phyloP scores from a whole-genome alignment of 2,329 filamentous ascomycete genomes.

The Alternaria gaisen region DNA sequence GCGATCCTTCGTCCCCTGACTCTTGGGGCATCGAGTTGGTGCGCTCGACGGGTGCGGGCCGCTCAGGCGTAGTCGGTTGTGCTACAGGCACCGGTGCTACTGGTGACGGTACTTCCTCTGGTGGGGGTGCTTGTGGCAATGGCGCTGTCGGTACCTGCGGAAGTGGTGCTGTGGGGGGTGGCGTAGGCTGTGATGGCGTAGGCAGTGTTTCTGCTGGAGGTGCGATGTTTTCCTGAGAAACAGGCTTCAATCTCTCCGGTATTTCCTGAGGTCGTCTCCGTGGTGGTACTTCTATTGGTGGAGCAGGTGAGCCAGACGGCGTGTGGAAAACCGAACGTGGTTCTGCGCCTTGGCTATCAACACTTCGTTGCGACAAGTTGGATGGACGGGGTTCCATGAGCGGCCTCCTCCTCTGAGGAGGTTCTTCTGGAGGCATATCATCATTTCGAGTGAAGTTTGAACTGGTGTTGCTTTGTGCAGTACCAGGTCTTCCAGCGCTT shows the following conservation, averaged over 20 bases:
- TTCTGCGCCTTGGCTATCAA: slow-evolving; percentile 34
- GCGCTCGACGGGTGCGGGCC: slow-evolving; percentile 45
- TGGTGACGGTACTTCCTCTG: slow-evolving; percentile 37
- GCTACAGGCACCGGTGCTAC: slow-evolving; percentile 38
- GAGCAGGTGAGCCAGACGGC: slow-evolving; percentile 34
- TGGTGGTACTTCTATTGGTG: slow-evolving; percentile 36
- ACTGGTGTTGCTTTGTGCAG: slow-evolving; percentile 48
- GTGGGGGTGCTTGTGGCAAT: slow-evolving; percentile 17
- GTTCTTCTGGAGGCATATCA: slow-evolving; percentile 40
- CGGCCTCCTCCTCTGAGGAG: slow-evolving; percentile 70
- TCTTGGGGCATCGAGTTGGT: slow-evolving; percentile 52
- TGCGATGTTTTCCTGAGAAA: slow-evolving; percentile 18
- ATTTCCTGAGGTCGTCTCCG: slow-evolving; percentile 38
- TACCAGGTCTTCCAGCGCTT: slow-evolving; percentile 44
- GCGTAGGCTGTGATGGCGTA: slow-evolving; percentile 28
- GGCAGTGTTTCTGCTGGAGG: slow-evolving; percentile 17
- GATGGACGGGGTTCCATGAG: slow-evolving; percentile 66
- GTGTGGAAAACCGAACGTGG: slow-evolving; percentile 34
- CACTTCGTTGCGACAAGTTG: slow-evolving; percentile 36
- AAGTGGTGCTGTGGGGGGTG: slow-evolving; percentile 37
- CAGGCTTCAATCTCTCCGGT: slow-evolving; percentile 39
- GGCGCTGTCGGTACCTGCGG: slow-evolving; percentile 35
- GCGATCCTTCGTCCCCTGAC: slow-evolving; percentile 64
- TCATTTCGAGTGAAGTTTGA: slow-evolving; percentile 42
- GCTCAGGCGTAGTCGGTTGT: slow-evolving; percentile 18